Base-by-base conservation (phyloP, 306 rosid species). In the Comarum palustre region DNA sequence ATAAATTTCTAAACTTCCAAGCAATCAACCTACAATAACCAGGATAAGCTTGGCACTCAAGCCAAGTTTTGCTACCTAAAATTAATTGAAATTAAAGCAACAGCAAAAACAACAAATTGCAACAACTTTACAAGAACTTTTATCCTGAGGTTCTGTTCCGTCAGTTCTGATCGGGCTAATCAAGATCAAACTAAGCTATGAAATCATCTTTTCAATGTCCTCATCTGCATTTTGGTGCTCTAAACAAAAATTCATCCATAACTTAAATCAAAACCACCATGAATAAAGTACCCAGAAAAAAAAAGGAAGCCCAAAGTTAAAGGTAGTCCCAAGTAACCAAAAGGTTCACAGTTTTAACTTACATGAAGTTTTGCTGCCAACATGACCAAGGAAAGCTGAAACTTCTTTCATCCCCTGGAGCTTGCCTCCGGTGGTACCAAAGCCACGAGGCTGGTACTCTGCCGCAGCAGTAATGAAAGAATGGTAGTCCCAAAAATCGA, bases 321-420 rank as follows among this genome's bases (percentile, higher is more conserved):
- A 20, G 57, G 51, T 25, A 29, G 58, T 8, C 50, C 59, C 63
- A 7, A 10, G 32, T 51, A 8, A 6, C 32, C 75, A 46, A 41
- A 10, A 4, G 2, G 8, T 66, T n/a, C n/a, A 19, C 32, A 16
- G 25, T 61, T 8, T 61, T 8, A 10, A 68, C 87, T 83, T 74
- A 90, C 98, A 93, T 17, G 96, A 64, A 54, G 98, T 93, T 84
- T 90, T 85, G 80, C 90, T 75, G 43, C 96, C 98, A 46, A 93
- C 98, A 22, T 93, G 98, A 50, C 96, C 97, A 4, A 93, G 82
- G 74, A 93, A 93, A 1, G 98, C 98, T 0, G 97, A 86, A 75
- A 93, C 29, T 77, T 93, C 98, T 82, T 70, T 89, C 98, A 93
- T 90, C 60, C 80, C 87, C 74, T 84, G 81, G 1, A 78, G 75